phyloP scores from a whole-genome alignment of 139 green algal genomes.

The Protoeuglena noctilucae region DNA sequence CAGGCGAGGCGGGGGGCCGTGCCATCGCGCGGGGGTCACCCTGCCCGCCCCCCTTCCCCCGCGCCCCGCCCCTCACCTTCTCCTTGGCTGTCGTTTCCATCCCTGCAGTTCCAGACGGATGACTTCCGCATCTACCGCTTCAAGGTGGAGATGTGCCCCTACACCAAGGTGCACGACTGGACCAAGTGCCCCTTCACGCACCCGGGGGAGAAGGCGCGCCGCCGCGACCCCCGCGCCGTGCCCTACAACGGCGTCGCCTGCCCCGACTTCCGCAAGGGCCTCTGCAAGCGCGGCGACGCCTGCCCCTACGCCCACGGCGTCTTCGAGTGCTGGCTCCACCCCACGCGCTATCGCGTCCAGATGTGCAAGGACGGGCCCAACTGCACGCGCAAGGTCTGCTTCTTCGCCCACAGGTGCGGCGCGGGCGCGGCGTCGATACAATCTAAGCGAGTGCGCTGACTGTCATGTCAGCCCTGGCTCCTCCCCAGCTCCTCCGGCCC shows the following conservation, averaged over 20 bases:
- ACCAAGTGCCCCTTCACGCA: constrained; percentile 89
- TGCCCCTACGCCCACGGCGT: constrained; percentile 89
- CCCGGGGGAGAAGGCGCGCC: constrained; percentile 74
- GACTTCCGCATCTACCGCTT: constrained; percentile 61
- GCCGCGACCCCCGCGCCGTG: constrained; percentile 61
- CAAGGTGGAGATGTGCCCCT: constrained; percentile 56
- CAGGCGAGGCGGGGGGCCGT: too few relatives aligned
- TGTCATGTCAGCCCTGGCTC: too few relatives aligned
- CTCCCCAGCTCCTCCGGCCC: too few relatives aligned
- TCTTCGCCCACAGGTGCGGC: constrained; percentile 97
- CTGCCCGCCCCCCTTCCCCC: too few relatives aligned
- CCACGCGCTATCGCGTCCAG: constrained; percentile 72
- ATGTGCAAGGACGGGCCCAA: constrained; percentile 77
- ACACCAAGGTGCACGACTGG: constrained; percentile 76
- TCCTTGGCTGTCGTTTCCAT: too few relatives aligned
- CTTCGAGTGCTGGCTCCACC: constrained; percentile 96
- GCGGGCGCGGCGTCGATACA: too few relatives aligned
- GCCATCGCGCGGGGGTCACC: too few relatives aligned
- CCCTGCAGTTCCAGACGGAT: constrained; percentile 41
- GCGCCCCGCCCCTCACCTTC: too few relatives aligned
- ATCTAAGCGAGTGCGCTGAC: too few relatives aligned
- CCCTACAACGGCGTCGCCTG: constrained; percentile 84
- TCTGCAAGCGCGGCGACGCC: constrained; percentile 58
- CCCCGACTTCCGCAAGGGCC: constrained; percentile 69
- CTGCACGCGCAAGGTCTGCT: constrained; percentile 85